Evolutionary conservation across 75 land plant species (phyloP).

Genomic region (Pinus tabuliformis): DNA sequence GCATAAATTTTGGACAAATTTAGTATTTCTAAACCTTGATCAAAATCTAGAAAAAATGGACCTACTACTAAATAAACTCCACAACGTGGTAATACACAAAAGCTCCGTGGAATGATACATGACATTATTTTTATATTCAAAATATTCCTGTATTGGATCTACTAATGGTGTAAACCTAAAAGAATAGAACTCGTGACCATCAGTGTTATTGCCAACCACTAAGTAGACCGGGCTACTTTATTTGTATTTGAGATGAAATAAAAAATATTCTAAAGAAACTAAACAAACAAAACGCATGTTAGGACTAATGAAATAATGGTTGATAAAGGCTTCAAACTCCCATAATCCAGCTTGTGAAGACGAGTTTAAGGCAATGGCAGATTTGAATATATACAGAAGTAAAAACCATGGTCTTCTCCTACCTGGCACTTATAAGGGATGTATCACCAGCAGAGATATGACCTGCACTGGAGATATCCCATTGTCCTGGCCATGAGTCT

Average conservation of each 20-base stretch:
- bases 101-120: not conserved
- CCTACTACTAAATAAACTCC: not conserved
- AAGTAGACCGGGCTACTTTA: not conserved
- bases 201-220: not conserved
- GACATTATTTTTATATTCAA: not conserved
- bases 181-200: not conserved
- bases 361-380: not conserved
- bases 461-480: conserved; percentile 97
- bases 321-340: not conserved
- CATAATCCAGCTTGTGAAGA: not conserved
- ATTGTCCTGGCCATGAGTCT: conserved; percentile 92
- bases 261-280: not conserved
- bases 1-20: too few relatives aligned
- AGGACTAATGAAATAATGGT: not conserved
- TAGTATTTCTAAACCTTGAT: not conserved
- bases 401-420: not conserved
- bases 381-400: not conserved
- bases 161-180: not conserved
- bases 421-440: conserved; percentile 80
- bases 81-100: not conserved
- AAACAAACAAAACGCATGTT: not conserved
- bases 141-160: not conserved
- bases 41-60: not conserved
- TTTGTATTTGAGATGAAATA: not conserved
- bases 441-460: conserved; percentile 94